Percentiles rank a stretch among this genome's conserved stretches.
Conservation (phyloP, 371 early-diverging fungal genomes). For the Astathelohania contejeani region DNA sequence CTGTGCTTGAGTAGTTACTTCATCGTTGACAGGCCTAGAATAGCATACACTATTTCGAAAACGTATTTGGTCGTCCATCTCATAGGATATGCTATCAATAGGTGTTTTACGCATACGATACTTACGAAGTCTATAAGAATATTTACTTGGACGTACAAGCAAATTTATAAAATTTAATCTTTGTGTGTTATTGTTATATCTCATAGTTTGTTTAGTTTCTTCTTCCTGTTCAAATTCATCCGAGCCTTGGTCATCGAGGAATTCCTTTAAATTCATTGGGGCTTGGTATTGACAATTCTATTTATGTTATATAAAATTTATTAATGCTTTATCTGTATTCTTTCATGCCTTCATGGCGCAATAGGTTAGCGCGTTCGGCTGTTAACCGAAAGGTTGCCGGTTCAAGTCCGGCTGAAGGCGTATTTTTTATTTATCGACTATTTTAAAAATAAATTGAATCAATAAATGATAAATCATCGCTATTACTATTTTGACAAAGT, state of each 20-base stretch:
- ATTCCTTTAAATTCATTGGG: no score
- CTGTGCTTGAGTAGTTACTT: slow-evolving; percentile 32
- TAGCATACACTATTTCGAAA: slow-evolving; percentile 32
- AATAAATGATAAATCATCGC: no score
- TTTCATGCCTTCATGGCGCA: slow-evolving; percentile 59
- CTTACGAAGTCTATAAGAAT: slow-evolving; percentile 48
- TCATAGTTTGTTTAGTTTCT: no score
- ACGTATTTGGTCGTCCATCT: slow-evolving; percentile 46
- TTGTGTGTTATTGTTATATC: not conserved
- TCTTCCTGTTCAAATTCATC: no score
- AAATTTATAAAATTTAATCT: slow-evolving; percentile 28
- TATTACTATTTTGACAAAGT: no score
- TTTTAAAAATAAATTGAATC: no score
- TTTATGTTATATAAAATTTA: no score
- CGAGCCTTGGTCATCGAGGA: no score
- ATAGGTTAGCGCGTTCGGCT: slow-evolving; percentile 61
- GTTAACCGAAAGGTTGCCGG: slow-evolving; percentile 61
- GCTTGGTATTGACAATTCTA: no score
- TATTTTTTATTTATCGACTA: no score
- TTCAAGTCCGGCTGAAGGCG: slow-evolving; percentile 59
- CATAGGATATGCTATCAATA: slow-evolving; percentile 38
- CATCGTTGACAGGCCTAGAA: slow-evolving; percentile 10
- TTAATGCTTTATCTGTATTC: no score
- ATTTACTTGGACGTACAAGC: slow-evolving; percentile 31
- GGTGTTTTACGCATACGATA: slow-evolving; percentile 32